These are phyloP conservation scores for Pseudogymnoascus sp. DNA, from an alignment of 2,329 filamentous ascomycete genomes.

Conservation along the genomic window DNA sequence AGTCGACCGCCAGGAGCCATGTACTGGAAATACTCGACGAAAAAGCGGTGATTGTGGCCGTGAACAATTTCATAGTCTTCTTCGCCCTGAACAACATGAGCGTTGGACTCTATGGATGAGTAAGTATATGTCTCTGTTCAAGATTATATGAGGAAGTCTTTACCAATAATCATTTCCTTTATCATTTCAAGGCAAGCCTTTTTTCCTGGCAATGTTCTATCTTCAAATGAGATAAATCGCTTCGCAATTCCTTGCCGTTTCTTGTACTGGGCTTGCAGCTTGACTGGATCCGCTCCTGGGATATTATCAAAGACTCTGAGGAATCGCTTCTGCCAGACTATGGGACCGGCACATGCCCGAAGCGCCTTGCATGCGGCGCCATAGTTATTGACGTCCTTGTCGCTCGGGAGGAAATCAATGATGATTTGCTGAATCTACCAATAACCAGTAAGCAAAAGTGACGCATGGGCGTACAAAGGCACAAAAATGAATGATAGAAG, in stretches of 20 bases:
- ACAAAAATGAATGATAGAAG: background rate
- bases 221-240: constrained; percentile 20
- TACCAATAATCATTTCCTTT: constrained; percentile 36
- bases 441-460: background rate
- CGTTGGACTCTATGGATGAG: constrained; percentile 21
- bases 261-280: constrained; percentile 25
- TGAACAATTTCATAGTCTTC: background rate
- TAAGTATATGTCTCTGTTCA: background rate
- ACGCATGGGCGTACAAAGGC: background rate
- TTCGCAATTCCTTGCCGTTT: constrained; percentile 29
- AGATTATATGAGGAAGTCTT: constrained; percentile 13
- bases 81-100: constrained; percentile 9
- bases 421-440: constrained; percentile 26
- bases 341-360: constrained; percentile 30
- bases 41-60: background rate
- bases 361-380: constrained; percentile 32
- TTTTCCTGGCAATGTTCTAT: constrained; percentile 20
- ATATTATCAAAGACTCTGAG: constrained; percentile 33
- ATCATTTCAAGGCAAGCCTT: constrained; percentile 31
- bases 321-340: constrained; percentile 41
- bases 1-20: background rate
- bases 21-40: background rate
- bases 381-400: constrained; percentile 37
- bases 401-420: constrained; percentile 21
- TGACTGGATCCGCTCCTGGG: constrained; percentile 19